phyloP scores from a whole-genome alignment of 805 yeast species.

The Starmerella cellae region DNA sequence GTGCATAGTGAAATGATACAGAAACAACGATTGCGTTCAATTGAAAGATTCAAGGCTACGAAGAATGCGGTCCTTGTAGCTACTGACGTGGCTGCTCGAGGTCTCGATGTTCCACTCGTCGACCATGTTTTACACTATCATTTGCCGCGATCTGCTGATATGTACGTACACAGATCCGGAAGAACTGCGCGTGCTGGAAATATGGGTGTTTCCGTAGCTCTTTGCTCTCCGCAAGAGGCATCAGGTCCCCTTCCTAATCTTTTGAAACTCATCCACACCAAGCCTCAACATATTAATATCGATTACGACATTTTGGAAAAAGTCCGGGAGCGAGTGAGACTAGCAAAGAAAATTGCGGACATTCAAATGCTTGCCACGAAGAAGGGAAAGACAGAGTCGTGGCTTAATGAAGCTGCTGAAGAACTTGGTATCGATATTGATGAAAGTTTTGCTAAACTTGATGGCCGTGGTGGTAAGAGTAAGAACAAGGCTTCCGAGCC shows the following conservation, averaged over 20 bases:
- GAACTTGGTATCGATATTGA: constrained; percentile 78
- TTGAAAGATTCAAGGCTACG: constrained; percentile 57
- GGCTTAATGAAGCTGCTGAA: constrained; percentile 86
- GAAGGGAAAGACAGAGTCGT: constrained; percentile 39
- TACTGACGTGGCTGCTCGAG: constrained; percentile 97
- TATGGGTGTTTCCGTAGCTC: constrained; percentile 88
- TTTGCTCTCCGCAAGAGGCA: constrained; percentile 89
- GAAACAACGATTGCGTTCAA: constrained; percentile 72
- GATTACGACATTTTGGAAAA: constrained; percentile 63
- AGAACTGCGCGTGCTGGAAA: constrained; percentile 94
- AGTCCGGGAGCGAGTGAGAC: constrained; percentile 49
- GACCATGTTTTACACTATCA: constrained; percentile 94
- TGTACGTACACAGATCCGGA: constrained; percentile 90
- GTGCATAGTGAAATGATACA: constrained; percentile 92
- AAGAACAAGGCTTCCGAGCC: not conserved
- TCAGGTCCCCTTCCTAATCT: constrained; percentile 74
- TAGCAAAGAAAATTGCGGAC: constrained; percentile 69
- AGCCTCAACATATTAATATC: constrained; percentile 56
- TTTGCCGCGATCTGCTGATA: constrained; percentile 85
- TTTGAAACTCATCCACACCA: constrained; percentile 37
- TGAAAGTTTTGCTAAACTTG: constrained; percentile 28
- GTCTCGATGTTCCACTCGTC: constrained; percentile 80
- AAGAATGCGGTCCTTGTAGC: constrained; percentile 56
- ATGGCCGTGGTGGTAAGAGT: constrained; percentile 35
- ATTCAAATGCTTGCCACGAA: constrained; percentile 48